Evolutionary conservation across 108 stramenopile genomes (phyloP).

Genomic region (Nitzschia inconspicua): DNA sequence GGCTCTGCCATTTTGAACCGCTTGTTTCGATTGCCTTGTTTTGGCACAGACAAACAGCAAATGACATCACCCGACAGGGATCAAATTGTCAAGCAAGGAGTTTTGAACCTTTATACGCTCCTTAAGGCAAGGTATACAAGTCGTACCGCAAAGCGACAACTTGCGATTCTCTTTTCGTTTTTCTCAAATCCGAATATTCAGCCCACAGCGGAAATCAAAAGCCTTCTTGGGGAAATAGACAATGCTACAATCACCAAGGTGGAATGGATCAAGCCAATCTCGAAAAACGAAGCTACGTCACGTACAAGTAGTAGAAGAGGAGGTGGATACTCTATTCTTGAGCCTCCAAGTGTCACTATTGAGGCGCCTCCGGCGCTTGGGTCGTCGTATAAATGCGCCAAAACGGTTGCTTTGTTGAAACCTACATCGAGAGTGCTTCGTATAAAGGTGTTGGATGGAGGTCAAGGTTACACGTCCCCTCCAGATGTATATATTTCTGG

Average conservation of each 20-base stretch:
- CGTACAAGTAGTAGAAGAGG: slow-evolving; percentile 65
- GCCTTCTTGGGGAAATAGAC: slow-evolving; percentile 79
- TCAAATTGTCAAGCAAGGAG: slow-evolving; percentile 56
- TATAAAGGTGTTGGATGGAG: slow-evolving; percentile 76
- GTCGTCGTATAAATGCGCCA: slow-evolving; percentile 59
- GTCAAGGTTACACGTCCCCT: slow-evolving; percentile 59
- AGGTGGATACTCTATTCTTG: slow-evolving; percentile 66
- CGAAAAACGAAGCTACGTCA: slow-evolving; percentile 24
- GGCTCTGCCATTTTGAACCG: background rate
- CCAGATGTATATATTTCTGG: slow-evolving; percentile 50
- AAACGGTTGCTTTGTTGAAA: slow-evolving; percentile 43
- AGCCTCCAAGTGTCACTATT: slow-evolving; percentile 34
- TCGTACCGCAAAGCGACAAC: slow-evolving; percentile 66
- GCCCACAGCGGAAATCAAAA: slow-evolving; percentile 71
- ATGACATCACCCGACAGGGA: slow-evolving; percentile 18
- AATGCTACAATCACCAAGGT: slow-evolving; percentile 70
- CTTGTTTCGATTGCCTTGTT: background rate
- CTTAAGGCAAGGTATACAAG: slow-evolving; percentile 82
- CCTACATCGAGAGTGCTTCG: slow-evolving; percentile 65
- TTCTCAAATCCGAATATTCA: slow-evolving; percentile 68
- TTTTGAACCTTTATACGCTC: slow-evolving; percentile 75
- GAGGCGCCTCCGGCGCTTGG: slow-evolving; percentile 78
- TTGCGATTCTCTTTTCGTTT: slow-evolving; percentile 87
- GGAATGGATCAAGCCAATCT: slow-evolving; percentile 22
- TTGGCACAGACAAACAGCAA: slow-evolving; percentile 7